These are phyloP conservation scores for Coelastrella sp. DNA, from an alignment of 139 green algal genomes.

Conservation along the genomic window DNA sequence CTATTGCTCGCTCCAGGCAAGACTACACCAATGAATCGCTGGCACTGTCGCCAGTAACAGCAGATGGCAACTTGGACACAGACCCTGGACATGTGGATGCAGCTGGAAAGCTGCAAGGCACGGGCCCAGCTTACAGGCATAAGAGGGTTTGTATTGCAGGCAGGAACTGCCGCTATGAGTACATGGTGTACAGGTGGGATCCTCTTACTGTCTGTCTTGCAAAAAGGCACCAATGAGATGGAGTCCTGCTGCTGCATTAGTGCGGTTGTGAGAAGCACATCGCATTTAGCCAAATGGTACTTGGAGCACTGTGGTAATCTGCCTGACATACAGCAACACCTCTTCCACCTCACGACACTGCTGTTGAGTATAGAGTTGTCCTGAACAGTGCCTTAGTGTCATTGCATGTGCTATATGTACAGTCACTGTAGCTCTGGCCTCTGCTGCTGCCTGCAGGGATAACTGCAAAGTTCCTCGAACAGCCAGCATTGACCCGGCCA, in stretches of 20 bases:
- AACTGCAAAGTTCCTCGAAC: constrained; percentile 49
- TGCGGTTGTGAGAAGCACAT: too few relatives aligned
- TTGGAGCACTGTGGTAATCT: too few relatives aligned
- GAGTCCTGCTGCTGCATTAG: not conserved
- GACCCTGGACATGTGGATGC: not conserved
- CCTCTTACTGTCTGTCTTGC: too few relatives aligned
- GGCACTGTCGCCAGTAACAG: not conserved
- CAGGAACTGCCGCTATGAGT: constrained; percentile 23
- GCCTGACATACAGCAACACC: too few relatives aligned
- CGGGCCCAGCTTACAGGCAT: constrained; percentile 18
- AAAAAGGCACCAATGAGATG: too few relatives aligned
- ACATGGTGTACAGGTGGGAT: constrained; percentile 33
- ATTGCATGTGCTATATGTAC: too few relatives aligned
- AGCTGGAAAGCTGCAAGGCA: constrained; percentile 3
- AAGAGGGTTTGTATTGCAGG: constrained; percentile 31
- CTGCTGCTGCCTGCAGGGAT: constrained; percentile 22
- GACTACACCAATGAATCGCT: constrained; percentile 19
- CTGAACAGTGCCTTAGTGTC: too few relatives aligned
- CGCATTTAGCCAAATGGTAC: too few relatives aligned
- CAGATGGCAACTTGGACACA: constrained; percentile 11
- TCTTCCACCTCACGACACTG: too few relatives aligned
- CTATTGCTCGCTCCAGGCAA: not conserved
- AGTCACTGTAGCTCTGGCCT: too few relatives aligned
- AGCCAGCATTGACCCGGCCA: not conserved
- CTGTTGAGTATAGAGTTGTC: too few relatives aligned